These are phyloP conservation scores for Suhomyces sp. DNA, from an alignment of 805 yeast genomes.

Conservation along the genomic window DNA sequence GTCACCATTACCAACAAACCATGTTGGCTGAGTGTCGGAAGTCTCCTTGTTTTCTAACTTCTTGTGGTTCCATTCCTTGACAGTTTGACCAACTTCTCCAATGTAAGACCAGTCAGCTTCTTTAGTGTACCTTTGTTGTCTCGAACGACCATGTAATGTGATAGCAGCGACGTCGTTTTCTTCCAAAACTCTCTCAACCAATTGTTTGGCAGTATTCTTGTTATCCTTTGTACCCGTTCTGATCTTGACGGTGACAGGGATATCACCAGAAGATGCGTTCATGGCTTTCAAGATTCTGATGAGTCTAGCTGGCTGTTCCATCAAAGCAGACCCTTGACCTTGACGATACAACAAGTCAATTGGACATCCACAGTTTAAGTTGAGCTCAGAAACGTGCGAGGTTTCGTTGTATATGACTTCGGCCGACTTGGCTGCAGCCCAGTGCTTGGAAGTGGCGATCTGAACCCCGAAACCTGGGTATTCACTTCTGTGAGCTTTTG, in stretches of 20 bases:
- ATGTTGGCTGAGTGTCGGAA: constrained; percentile 60
- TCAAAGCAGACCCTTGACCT: constrained; percentile 92
- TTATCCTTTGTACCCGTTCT: constrained; percentile 87
- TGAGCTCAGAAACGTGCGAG: constrained; percentile 70
- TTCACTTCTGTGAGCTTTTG: constrained; percentile 82
- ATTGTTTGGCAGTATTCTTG: constrained; percentile 80
- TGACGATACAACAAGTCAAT: constrained; percentile 89
- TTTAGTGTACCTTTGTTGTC: constrained; percentile 91
- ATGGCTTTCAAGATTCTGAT: constrained; percentile 78
- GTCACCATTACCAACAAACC: constrained; percentile 94
- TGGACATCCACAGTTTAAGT: constrained; percentile 96
- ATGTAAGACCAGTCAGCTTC: constrained; percentile 94
- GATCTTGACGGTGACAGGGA: constrained; percentile 88
- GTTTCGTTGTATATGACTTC: constrained; percentile 65
- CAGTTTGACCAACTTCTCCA: constrained; percentile 64
- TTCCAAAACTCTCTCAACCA: constrained; percentile 66
- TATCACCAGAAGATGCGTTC: constrained; percentile 84
- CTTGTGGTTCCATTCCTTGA: constrained; percentile 55
- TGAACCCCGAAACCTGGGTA: constrained; percentile 91
- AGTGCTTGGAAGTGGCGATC: constrained; percentile 84
- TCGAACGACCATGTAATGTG: constrained; percentile 92
- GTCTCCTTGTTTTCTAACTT: constrained; percentile 59
- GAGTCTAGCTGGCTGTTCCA: constrained; percentile 85
- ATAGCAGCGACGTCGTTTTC: constrained; percentile 87
- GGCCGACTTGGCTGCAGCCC: constrained; percentile 94